phyloP scores from a whole-genome alignment of 2,329 filamentous ascomycete genomes.

The Peltaster fructicola region DNA sequence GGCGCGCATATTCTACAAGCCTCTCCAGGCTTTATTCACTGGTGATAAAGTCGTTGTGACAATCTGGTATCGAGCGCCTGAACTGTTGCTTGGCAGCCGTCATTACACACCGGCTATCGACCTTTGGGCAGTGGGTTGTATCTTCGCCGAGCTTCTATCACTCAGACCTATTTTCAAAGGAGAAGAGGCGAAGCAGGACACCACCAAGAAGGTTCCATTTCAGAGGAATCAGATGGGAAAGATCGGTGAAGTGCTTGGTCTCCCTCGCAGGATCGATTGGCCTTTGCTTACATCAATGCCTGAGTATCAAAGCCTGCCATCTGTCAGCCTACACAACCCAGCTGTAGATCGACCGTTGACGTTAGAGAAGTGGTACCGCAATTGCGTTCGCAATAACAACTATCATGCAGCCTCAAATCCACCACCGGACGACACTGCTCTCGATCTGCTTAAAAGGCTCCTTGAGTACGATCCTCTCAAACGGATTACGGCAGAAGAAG shows the following conservation, averaged over 20 bases:
- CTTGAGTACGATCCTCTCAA: conserved; percentile 88
- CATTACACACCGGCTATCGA: conserved; percentile 97
- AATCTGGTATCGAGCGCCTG: conserved; percentile 95
- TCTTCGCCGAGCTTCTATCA: conserved; percentile 85
- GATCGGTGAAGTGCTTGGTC: conserved; percentile 88
- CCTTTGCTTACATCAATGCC: conserved; percentile 70
- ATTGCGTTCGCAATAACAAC: conserved; percentile 29
- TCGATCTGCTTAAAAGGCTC: conserved; percentile 61
- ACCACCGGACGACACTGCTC: conserved; percentile 44
- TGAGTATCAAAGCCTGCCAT: conserved; percentile 41
- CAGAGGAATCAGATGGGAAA: conserved; percentile 98
- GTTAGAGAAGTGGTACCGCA: conserved; percentile 50
- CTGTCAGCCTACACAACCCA: conserved; percentile 25
- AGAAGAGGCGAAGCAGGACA: conserved; percentile 97
- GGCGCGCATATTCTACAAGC: conserved; percentile 84
- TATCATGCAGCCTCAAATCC: conserved; percentile 20
- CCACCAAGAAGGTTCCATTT: conserved; percentile 92
- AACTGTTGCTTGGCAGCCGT: conserved; percentile 76
- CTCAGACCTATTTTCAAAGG: conserved; percentile 94
- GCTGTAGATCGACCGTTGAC: conserved; percentile 35
- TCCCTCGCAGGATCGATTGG: conserved; percentile 81
- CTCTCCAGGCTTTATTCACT: conserved; percentile 73
- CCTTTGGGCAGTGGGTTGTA: conserved; percentile 94
- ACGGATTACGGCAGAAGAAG: conserved; percentile 70
- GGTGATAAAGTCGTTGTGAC: conserved; percentile 98